Percentiles rank a stretch among this genome's conserved stretches.
phyloP scores from a whole-genome alignment of 1,139 yeast species.

The Zygosaccharomyces pseudobailii region DNA sequence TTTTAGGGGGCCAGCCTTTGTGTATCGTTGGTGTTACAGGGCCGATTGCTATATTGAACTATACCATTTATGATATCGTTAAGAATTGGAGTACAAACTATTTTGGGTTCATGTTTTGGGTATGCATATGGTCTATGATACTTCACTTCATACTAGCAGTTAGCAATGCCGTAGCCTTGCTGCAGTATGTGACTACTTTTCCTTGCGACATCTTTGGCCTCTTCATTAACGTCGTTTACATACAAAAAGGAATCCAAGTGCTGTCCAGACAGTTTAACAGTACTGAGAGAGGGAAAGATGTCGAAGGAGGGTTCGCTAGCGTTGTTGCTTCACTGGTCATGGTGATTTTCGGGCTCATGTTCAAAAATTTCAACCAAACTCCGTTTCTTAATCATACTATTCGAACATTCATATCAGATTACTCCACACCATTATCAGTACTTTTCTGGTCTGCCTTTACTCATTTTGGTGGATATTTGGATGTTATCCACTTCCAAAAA shows the following conservation, averaged over 20 bases:
- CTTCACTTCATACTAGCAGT: slow-evolving; percentile 72
- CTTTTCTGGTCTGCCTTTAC: slow-evolving; percentile 88
- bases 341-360: slow-evolving; percentile 68
- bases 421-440: slow-evolving; percentile 77
- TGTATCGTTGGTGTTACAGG: slow-evolving; percentile 98
- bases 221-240: slow-evolving; percentile 83
- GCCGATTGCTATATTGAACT: slow-evolving; percentile 86
- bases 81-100: slow-evolving; percentile 45
- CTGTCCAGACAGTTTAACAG: slow-evolving; percentile 61
- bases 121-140: slow-evolving; percentile 85
- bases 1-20: slow-evolving; percentile 83
- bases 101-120: slow-evolving; percentile 95
- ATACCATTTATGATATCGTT: slow-evolving; percentile 81
- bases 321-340: slow-evolving; percentile 67
- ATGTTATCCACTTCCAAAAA: slow-evolving; percentile 47
- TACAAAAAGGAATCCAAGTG: slow-evolving; percentile 86
- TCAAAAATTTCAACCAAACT: slow-evolving; percentile 55
- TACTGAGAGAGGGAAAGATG: slow-evolving; percentile 25
- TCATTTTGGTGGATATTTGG: slow-evolving; percentile 78
- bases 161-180: slow-evolving; percentile 61
- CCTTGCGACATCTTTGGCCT: slow-evolving; percentile 94
- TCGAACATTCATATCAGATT: slow-evolving; percentile 74
- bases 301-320: slow-evolving; percentile 71
- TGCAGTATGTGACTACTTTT: slow-evolving; percentile 71
- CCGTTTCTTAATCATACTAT: slow-evolving; percentile 54